Conservation (phyloP, 768 basidiomycete genomes). For the Lactarius deliciosus region DNA sequence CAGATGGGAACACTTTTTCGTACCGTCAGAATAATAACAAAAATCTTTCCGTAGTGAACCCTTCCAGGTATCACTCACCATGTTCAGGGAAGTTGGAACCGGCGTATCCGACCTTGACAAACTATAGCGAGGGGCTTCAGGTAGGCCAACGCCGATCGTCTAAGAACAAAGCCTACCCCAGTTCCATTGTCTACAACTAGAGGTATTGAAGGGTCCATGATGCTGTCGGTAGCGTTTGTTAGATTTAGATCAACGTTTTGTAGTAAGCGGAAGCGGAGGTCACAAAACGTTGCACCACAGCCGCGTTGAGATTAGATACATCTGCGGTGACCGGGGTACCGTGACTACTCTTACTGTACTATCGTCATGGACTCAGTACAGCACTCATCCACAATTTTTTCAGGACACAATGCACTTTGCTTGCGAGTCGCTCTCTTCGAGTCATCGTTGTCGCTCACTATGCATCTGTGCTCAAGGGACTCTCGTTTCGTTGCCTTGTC, state of each 20-base stretch:
- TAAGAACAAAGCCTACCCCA: slow-evolving; percentile 43
- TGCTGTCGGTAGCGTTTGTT: slow-evolving; percentile 7
- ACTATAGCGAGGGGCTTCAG: slow-evolving; percentile 38
- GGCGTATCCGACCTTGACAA: slow-evolving; percentile 64
- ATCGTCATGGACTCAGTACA: too few relatives aligned
- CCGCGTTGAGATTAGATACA: slow-evolving; percentile 1
- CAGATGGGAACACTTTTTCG: slow-evolving; percentile 86
- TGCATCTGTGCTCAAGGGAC: too few relatives aligned
- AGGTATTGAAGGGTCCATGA: slow-evolving; percentile 41
- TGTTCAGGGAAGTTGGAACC: slow-evolving; percentile 67
- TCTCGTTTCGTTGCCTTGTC: too few relatives aligned
- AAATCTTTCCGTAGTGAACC: neutral
- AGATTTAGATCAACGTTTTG: neutral
- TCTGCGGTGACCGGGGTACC: slow-evolving; percentile 5
- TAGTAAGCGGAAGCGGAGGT: neutral
- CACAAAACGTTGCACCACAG: neutral
- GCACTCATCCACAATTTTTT: too few relatives aligned
- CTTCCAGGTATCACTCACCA: slow-evolving; percentile 36
- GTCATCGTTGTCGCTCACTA: too few relatives aligned
- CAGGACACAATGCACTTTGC: too few relatives aligned
- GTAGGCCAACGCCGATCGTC: neutral
- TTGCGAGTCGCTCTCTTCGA: too few relatives aligned
- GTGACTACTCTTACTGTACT: neutral
- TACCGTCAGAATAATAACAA: neutral
- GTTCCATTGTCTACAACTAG: slow-evolving; percentile 66